Percentiles rank a stretch among this genome's conserved stretches.
Evolutionary conservation across 768 basidiomycete genomes (phyloP).

Genomic region (Psilocybe cyanescens): DNA sequence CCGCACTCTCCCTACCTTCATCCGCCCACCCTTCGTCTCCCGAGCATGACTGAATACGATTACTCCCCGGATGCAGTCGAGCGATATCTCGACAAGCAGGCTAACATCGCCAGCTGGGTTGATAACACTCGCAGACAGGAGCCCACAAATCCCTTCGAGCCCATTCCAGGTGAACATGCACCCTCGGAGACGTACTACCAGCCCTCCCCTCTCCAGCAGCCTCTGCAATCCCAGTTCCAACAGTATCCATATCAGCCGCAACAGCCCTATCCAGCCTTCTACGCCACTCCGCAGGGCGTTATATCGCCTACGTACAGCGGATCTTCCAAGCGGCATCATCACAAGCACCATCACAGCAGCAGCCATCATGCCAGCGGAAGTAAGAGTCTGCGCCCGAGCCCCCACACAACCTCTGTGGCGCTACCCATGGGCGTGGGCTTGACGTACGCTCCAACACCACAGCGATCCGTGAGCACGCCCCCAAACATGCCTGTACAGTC

Average conservation of each 20-base stretch:
- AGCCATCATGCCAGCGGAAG: conserved; percentile 11
- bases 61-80: conserved; percentile 23
- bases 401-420: conserved; percentile 5
- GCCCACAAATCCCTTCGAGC: conserved; percentile 19
- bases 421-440: conserved; percentile 10
- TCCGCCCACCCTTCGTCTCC: neutral
- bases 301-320: conserved; percentile 15
- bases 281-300: conserved; percentile 17
- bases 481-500: neutral
- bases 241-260: conserved; percentile 9
- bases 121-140: conserved; percentile 13
- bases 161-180: conserved; percentile 19
- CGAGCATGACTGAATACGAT: conserved; percentile 26
- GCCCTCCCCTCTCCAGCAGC: conserved; percentile 2
- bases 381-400: conserved; percentile 16
- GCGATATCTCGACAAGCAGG: conserved; percentile 17
- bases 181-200: conserved; percentile 6
- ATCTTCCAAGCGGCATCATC: conserved; percentile 6
- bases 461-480: conserved; percentile 13
- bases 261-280: conserved; percentile 13
- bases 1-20: neutral
- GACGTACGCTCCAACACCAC: conserved; percentile 10
- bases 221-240: neutral
- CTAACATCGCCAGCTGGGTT: conserved; percentile 20
- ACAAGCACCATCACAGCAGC: conserved; percentile 10